These are phyloP conservation scores for Ustilago loliicola DNA, from an alignment of 1,284 basidiomycete species.

Conservation along the genomic window DNA sequence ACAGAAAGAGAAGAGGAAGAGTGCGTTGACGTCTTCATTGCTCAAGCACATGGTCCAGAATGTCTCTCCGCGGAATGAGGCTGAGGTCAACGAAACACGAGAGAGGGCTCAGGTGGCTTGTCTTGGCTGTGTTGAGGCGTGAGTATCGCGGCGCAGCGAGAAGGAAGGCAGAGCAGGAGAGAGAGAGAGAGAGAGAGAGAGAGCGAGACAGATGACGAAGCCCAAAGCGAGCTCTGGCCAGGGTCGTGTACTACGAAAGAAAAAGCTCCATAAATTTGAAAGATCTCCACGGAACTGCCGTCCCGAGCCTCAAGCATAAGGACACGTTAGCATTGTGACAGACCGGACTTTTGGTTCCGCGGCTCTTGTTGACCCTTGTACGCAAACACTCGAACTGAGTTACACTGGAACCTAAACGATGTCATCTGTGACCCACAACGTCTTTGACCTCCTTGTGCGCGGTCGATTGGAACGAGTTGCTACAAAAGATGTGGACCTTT, in stretches of 20 bases:
- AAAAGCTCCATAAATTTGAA: neutral
- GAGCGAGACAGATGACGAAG: neutral
- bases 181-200: neutral
- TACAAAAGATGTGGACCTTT: neutral
- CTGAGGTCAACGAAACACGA: neutral
- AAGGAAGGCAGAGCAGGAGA: neutral
- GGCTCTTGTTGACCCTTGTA: neutral
- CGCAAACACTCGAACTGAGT: neutral
- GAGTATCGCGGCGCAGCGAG: slow-evolving; percentile 1
- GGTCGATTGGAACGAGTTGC: neutral
- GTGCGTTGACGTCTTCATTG: neutral
- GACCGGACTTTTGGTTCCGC: neutral
- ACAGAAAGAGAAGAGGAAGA: neutral
- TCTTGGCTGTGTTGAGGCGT: slow-evolving; percentile 14
- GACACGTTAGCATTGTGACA: neutral
- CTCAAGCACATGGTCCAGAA: neutral
- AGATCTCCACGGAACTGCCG: slow-evolving; percentile 19
- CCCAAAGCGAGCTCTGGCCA: neutral
- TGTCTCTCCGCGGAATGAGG: slow-evolving; percentile 3
- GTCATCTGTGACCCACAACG: neutral
- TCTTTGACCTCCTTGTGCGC: too few relatives aligned
- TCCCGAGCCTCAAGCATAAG: too few relatives aligned
- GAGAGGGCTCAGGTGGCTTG: slow-evolving; percentile 4
- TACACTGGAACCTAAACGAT: neutral
- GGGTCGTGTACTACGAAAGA: neutral